A percentile compares a stretch with the other conserved stretches of the same genome.
Evolutionary conservation across 139 green algal genomes (phyloP).

Genomic region (Penium margaritaceum): DNA sequence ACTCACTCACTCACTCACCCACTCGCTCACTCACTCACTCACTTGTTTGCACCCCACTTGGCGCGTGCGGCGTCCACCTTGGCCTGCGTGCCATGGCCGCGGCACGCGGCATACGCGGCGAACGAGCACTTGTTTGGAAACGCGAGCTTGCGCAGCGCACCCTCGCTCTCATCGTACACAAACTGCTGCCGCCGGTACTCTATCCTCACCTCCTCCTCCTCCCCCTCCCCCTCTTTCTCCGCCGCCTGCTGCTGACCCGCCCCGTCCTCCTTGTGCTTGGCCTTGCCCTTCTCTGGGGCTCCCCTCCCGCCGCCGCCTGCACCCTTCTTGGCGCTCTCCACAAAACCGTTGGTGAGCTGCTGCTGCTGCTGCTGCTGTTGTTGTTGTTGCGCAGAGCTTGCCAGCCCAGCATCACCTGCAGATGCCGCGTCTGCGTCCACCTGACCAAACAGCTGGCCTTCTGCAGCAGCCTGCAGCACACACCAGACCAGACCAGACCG

Average conservation of each 20-base stretch:
- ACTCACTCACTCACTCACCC: too few relatives aligned
- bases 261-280: not conserved
- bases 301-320: not conserved
- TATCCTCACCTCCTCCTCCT: conserved; percentile 37
- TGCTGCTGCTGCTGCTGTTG: too few relatives aligned
- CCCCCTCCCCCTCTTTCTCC: not conserved
- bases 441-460: too few relatives aligned
- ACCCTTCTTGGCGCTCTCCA: conserved; percentile 2
- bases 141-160: conserved; percentile 28
- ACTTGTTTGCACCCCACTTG: conserved; percentile 40
- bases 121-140: conserved; percentile 41
- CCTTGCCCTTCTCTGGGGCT: not conserved
- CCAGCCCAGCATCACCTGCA: too few relatives aligned
- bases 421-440: too few relatives aligned
- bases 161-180: conserved; percentile 25
- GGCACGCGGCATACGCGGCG: conserved; percentile 18
- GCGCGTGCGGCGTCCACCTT: conserved; percentile 38
- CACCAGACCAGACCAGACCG: too few relatives aligned
- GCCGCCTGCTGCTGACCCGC: too few relatives aligned
- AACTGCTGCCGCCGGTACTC: conserved; percentile 46
- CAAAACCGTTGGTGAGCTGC: conserved; percentile 7
- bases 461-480: too few relatives aligned
- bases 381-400: too few relatives aligned
- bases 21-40: too few relatives aligned
- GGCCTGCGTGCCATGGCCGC: conserved; percentile 37